Evolutionary conservation across 495 filamentous ascomycete species (phyloP), one percentile per base, ranked within the genome.

Genomic region (Aspergillus baeticus): DNA sequence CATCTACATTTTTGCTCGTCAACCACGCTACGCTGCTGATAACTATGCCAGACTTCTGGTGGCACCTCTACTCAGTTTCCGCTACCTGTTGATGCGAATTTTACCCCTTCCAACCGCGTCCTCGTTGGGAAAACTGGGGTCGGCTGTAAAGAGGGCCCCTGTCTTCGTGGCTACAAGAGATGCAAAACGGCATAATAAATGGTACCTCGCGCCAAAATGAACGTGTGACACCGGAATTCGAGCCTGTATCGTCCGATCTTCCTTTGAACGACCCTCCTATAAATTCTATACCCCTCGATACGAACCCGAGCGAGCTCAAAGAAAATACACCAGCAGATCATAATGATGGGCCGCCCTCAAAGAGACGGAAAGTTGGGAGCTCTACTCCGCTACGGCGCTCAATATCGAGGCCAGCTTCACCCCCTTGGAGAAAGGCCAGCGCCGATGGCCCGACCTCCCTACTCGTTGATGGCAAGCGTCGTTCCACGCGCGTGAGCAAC

Each of bases 391-490:
- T 73, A 38, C 72, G 70, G 51, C 77, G 73, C 23, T 81, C 82
- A 11, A 70, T 72, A 18, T 74, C 81, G 44, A 77, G 83, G 49
- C 71, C 74, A 43, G 66, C 70, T 51, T 97, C 94, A 29, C 94
- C 94, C 54, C 94, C 94, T 21, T 98, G 94, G 94, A 98, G 94
- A 76, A 93, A 85, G 69, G 77, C 88, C 48, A 86, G 88, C 42
- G 88, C 84, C 22, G 90, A 96, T 39, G 95, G 93, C 0, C 94
- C 94, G 4, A 90, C 94, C 8, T 87, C 89, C 0, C 90, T 96
- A 60, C 71, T 86, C 21, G 85, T 87, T 58, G 86, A 90, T 73
- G 94, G 94, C 41, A 85, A 84, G 58, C 83, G 94, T 52, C 94
- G 91, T 69, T 96, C 92, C 8, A 89, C 89, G 34, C 80, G 92